phyloP scores from a whole-genome alignment of 306 rosid genomes.

The Cucurbita maxima region DNA sequence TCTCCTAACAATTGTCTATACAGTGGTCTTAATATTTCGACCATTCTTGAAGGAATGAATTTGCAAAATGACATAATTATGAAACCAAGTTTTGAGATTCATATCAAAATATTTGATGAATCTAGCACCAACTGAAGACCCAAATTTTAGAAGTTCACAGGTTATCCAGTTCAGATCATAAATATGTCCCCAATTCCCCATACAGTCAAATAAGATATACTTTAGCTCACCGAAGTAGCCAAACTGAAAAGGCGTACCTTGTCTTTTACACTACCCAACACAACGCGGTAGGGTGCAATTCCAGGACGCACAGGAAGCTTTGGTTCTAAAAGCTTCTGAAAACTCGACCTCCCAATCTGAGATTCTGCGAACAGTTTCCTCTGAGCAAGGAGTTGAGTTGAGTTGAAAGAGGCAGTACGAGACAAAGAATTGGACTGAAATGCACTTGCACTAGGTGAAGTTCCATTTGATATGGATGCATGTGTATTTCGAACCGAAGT shows the following conservation, averaged over 20 bases:
- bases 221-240: neutral
- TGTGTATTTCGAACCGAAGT: conserved; percentile 12
- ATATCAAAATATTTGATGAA: neutral
- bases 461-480: conserved; percentile 16
- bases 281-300: conserved; percentile 77
- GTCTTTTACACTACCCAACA: conserved; percentile 63
- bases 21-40: neutral
- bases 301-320: conserved; percentile 50
- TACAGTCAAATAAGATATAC: neutral
- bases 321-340: conserved; percentile 87
- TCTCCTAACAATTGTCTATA: neutral
- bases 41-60: neutral
- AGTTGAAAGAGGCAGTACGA: conserved; percentile 30
- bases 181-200: neutral
- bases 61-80: neutral
- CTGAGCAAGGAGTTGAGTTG: conserved; percentile 38
- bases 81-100: neutral
- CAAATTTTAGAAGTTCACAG: neutral
- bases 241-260: conserved; percentile 38
- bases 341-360: conserved; percentile 64
- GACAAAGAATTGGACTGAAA: conserved; percentile 16
- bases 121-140: neutral
- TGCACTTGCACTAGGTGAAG: conserved; percentile 19
- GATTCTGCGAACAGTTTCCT: conserved; percentile 47
- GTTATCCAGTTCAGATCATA: neutral